Evolutionary conservation across 176 grass and related monocot species (phyloP).

Genomic region (Bolboschoenus planiculmis): DNA sequence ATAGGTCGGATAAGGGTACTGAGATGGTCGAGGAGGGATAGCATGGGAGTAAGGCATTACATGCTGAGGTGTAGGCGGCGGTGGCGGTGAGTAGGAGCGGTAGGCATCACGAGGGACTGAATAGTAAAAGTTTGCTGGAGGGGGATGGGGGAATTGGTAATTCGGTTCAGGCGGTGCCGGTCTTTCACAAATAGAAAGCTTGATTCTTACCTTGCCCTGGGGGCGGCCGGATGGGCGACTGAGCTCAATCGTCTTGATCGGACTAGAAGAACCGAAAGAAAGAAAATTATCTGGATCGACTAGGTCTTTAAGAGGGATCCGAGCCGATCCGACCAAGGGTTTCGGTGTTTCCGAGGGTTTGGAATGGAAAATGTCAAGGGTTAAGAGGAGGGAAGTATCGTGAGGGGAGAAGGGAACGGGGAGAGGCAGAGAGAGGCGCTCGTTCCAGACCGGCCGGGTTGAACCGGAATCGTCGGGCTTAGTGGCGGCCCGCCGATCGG

Average conservation of each 20-base stretch:
- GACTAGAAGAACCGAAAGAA: slow-evolving; percentile 20
- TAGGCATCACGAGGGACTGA: slow-evolving; percentile 28
- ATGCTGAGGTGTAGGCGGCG: slow-evolving; percentile 24
- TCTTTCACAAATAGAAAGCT: slow-evolving; percentile 59
- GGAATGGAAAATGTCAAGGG: slow-evolving; percentile 85
- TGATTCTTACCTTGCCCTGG: slow-evolving; percentile 75
- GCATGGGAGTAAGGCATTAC: slow-evolving; percentile 9
- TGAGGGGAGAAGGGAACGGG: slow-evolving; percentile 48
- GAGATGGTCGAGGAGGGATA: slow-evolving; percentile 10
- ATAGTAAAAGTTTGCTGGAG: slow-evolving; percentile 28
- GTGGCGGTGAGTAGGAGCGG: slow-evolving; percentile 47
- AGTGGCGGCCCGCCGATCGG: slow-evolving; percentile 62
- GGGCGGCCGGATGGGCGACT: slow-evolving; percentile 78
- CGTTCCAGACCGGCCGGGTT: slow-evolving; percentile 82
- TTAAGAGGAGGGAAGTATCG: slow-evolving; percentile 63
- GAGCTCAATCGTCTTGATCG: slow-evolving; percentile 58
- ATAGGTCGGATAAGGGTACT: slow-evolving; percentile 9
- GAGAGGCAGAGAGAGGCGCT: slow-evolving; percentile 60
- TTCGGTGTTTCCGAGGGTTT: slow-evolving; percentile 93
- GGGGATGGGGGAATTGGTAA: slow-evolving; percentile 50
- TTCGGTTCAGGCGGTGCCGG: slow-evolving; percentile 41
- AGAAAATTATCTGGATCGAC: slow-evolving; percentile 31
- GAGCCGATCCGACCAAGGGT: slow-evolving; percentile 75
- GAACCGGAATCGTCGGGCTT: slow-evolving; percentile 71
- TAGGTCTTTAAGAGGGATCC: slow-evolving; percentile 55